phyloP scores from a whole-genome alignment of 2,329 filamentous ascomycete species.

The Colletotrichum liriopes region DNA sequence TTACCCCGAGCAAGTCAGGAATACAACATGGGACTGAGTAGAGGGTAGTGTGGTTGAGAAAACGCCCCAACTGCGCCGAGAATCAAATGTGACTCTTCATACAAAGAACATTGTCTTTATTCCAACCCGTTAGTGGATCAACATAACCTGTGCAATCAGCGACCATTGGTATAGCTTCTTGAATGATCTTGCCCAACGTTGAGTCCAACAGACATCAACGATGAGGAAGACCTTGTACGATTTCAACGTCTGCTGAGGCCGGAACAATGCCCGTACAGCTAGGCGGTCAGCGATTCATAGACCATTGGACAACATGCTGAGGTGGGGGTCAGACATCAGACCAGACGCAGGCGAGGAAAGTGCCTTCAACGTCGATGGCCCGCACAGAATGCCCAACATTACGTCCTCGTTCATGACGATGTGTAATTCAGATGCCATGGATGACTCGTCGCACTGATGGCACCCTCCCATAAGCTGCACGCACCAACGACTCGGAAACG shows the following conservation, averaged over 20 bases:
- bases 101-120: not conserved
- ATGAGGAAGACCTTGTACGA: slow-evolving; percentile 9
- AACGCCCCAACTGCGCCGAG: no score
- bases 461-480: not conserved
- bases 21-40: no score
- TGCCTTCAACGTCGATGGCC: not conserved
- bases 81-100: no score
- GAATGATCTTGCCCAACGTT: not conserved
- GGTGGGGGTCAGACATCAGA: slow-evolving; percentile 9
- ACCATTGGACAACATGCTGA: not conserved
- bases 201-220: not conserved
- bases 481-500: not conserved
- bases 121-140: not conserved
- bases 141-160: not conserved
- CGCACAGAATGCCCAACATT: no score
- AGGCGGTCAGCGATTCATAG: slow-evolving; percentile 19
- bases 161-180: not conserved
- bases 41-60: no score
- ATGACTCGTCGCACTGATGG: no score
- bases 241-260: not conserved
- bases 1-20: no score
- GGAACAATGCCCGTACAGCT: not conserved
- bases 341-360: not conserved
- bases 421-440: not conserved
- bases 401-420: not conserved